A percentile compares a stretch with the other conserved stretches of the same genome.
These are phyloP conservation scores for Penicillium freii DNA, from an alignment of 2,329 filamentous ascomycete genomes.

Conservation along the genomic window DNA sequence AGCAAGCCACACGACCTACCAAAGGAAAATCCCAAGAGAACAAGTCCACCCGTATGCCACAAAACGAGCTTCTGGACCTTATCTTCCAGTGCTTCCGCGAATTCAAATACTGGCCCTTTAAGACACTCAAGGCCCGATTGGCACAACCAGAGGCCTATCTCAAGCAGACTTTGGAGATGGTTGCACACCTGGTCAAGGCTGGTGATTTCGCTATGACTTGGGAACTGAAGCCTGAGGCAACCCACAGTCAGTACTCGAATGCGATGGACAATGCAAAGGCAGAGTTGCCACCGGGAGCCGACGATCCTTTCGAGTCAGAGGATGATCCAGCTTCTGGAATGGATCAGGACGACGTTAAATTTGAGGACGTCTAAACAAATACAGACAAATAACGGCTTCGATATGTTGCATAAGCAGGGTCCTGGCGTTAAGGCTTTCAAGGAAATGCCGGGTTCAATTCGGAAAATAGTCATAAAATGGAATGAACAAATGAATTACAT, in stretches of 20 bases:
- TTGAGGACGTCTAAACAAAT: slow-evolving; percentile 65
- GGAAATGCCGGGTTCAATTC: neutral
- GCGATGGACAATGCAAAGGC: slow-evolving; percentile 51
- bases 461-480: slow-evolving; percentile 3
- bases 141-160: slow-evolving; percentile 92
- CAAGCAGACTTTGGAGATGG: slow-evolving; percentile 76
- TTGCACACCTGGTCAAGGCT: slow-evolving; percentile 78
- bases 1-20: slow-evolving; percentile 55
- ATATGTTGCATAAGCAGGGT: slow-evolving; percentile 28
- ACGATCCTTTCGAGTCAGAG: slow-evolving; percentile 51
- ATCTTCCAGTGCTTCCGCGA: slow-evolving; percentile 80
- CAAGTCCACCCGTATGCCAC: slow-evolving; percentile 86
- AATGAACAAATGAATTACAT: slow-evolving; percentile 7
- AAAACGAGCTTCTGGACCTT: slow-evolving; percentile 81
- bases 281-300: slow-evolving; percentile 48
- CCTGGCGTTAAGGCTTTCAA: slow-evolving; percentile 22
- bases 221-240: slow-evolving; percentile 72
- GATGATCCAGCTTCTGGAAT: slow-evolving; percentile 51
- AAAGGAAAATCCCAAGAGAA: slow-evolving; percentile 60
- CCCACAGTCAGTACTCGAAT: slow-evolving; percentile 50
- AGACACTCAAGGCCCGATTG: slow-evolving; percentile 71
- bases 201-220: slow-evolving; percentile 84
- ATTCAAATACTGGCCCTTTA: slow-evolving; percentile 94
- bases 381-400: neutral
- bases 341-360: slow-evolving; percentile 66